Conservation (phyloP, 345 rosid genomes). For the Erodium maritimum region DNA sequence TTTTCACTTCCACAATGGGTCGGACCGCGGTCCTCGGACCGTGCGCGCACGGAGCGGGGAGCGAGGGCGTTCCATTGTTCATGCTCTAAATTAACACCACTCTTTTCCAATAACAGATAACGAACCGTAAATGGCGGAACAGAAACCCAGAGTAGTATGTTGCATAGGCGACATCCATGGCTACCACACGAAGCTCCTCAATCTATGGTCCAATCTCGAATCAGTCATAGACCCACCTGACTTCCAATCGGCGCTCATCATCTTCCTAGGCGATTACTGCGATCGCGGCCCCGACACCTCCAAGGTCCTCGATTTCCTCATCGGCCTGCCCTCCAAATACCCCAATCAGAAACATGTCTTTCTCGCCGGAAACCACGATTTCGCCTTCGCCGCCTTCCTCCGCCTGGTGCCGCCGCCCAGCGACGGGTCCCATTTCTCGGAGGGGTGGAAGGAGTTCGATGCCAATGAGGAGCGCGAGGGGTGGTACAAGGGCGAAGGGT, state of each 20-base stretch:
- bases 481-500: slow-evolving; percentile 60
- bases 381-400: slow-evolving; percentile 60
- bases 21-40: too few species aligned
- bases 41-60: too few species aligned
- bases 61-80: too few species aligned
- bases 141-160: slow-evolving; percentile 37
- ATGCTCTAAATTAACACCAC: too few species aligned
- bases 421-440: slow-evolving; percentile 34
- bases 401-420: slow-evolving; percentile 39
- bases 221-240: slow-evolving; percentile 22
- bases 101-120: not conserved
- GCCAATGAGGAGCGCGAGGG: slow-evolving; percentile 58
- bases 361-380: slow-evolving; percentile 69
- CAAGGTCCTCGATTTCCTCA: slow-evolving; percentile 49
- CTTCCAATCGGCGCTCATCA: slow-evolving; percentile 50
- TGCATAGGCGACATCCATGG: slow-evolving; percentile 87
- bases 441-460: slow-evolving; percentile 53
- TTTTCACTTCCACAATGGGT: too few species aligned
- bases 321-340: slow-evolving; percentile 32
- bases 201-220: slow-evolving; percentile 66
- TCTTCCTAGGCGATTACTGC: slow-evolving; percentile 87
- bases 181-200: slow-evolving; percentile 41
- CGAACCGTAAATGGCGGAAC: not conserved
- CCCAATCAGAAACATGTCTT: slow-evolving; percentile 53
- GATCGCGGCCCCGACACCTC: slow-evolving; percentile 71